Conservation (phyloP, 345 rosid genomes). For the Salix koriyanagi region DNA sequence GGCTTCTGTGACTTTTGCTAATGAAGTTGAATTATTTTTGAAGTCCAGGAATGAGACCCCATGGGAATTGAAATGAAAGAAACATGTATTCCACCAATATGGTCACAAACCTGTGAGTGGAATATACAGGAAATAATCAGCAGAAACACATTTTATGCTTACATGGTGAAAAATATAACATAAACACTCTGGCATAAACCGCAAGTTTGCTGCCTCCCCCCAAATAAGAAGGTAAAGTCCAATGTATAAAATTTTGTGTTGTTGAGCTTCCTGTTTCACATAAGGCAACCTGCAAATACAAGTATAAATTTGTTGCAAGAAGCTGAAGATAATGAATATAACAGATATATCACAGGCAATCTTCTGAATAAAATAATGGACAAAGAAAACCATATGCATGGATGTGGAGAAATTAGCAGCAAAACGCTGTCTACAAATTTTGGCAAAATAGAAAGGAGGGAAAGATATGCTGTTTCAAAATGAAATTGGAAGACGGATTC, state of each 20-base stretch:
- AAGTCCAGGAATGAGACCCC: neutral
- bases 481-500: neutral
- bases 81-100: neutral
- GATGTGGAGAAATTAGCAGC: neutral
- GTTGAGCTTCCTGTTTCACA: slow-evolving; percentile 75
- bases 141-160: slow-evolving; percentile 29
- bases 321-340: slow-evolving; percentile 5
- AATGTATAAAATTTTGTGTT: slow-evolving; percentile 71
- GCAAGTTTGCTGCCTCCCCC: slow-evolving; percentile 97
- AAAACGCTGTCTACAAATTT: neutral
- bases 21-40: neutral
- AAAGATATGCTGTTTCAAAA: neutral
- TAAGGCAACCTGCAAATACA: slow-evolving; percentile 62
- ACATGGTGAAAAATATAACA: slow-evolving; percentile 95
- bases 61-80: neutral
- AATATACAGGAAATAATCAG: neutral
- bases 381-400: neutral
- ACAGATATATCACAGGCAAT: neutral
- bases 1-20: neutral
- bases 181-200: slow-evolving; percentile 92
- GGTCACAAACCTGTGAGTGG: neutral
- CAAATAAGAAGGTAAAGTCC: slow-evolving; percentile 95
- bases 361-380: neutral
- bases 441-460: neutral
- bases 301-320: slow-evolving; percentile 19